Evolutionary conservation across 805 yeast genomes (phyloP).

Genomic region (Yarrowia divulgata): DNA sequence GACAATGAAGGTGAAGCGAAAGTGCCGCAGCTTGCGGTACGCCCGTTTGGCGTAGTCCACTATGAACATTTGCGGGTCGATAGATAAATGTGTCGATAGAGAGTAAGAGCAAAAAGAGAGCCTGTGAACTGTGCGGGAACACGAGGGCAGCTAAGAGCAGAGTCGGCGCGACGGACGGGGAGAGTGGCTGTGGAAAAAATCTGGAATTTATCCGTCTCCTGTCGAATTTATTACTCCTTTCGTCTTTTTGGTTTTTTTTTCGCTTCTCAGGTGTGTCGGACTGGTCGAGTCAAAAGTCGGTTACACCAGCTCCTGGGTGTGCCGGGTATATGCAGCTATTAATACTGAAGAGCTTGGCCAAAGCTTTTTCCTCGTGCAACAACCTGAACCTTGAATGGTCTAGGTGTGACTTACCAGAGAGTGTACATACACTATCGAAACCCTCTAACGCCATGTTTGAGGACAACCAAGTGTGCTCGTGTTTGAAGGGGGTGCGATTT

Average conservation of each 20-base stretch:
- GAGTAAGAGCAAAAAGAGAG: constrained; percentile 7
- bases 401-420: too few species aligned
- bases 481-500: too few species aligned
- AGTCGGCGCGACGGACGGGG: not conserved
- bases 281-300: not conserved
- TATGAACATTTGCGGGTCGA: not conserved
- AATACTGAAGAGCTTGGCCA: constrained; percentile 24
- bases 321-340: constrained; percentile 38
- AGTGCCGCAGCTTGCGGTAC: constrained; percentile 36
- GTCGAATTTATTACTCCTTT: not conserved
- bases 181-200: not conserved
- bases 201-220: not conserved
- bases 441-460: too few species aligned
- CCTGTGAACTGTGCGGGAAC: not conserved
- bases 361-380: constrained; percentile 8
- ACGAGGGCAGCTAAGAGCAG: constrained; percentile 1
- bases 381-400: not conserved
- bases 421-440: too few species aligned
- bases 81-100: not conserved
- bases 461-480: too few species aligned
- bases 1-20: constrained; percentile 42
- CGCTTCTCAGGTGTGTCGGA: not conserved
- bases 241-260: not conserved
- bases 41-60: constrained; percentile 24
- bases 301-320: not conserved